phyloP scores from a whole-genome alignment of 2,329 filamentous ascomycete genomes.

The Exserohilum rostratum region DNA sequence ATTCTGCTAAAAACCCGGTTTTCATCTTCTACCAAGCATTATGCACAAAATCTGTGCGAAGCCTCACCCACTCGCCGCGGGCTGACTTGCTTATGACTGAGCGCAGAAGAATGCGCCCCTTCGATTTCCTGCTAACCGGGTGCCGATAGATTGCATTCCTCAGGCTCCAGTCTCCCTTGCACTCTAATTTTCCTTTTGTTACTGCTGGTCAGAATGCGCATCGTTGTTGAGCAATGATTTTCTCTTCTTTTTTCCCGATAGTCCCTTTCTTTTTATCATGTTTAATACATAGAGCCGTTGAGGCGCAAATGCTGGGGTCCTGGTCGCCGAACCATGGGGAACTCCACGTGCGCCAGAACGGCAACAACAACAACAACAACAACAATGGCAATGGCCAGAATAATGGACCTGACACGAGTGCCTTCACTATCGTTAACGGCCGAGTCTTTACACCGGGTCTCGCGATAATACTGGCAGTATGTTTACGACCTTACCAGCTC shows the following conservation, averaged over 20 bases:
- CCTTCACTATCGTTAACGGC: conserved; percentile 66
- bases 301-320: conserved; percentile 39
- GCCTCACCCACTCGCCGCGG: conserved; percentile 3
- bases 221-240: conserved; percentile 41
- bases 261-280: conserved; percentile 23
- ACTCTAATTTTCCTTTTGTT: conserved; percentile 7
- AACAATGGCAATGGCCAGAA: conserved; percentile 21
- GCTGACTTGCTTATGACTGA: neutral
- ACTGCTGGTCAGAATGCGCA: conserved; percentile 31
- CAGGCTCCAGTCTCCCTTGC: neutral
- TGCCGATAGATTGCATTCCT: conserved; percentile 1
- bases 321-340: conserved; percentile 16
- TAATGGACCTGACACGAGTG: conserved; percentile 30
- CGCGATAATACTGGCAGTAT: conserved; percentile 65
- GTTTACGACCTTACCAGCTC: conserved; percentile 2
- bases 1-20: conserved; percentile 3
- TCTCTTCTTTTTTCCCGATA: conserved; percentile 17
- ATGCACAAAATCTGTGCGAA: conserved; percentile 9
- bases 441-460: conserved; percentile 74
- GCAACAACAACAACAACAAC: conserved; percentile 27
- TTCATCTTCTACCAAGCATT: conserved; percentile 6
- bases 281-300: conserved; percentile 23
- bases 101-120: conserved; percentile 3
- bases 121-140: conserved; percentile 4
- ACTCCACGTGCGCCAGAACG: conserved; percentile 25